Evolutionary conservation across 2,329 filamentous ascomycete genomes (phyloP).

Genomic region (Venturia asperata): DNA sequence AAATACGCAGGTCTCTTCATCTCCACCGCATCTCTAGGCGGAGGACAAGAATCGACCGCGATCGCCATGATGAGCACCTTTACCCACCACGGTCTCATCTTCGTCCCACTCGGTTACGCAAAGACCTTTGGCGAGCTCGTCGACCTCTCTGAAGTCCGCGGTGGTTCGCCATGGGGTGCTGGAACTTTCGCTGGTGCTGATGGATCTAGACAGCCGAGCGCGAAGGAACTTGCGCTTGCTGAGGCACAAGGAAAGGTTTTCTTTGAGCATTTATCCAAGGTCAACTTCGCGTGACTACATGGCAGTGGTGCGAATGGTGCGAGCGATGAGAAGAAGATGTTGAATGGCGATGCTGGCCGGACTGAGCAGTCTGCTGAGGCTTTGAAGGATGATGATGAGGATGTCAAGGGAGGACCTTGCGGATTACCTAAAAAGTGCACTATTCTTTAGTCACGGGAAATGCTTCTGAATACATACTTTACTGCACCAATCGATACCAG

Average conservation of each 20-base stretch:
- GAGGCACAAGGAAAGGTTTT: slow-evolving; percentile 77
- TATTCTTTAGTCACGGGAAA: slow-evolving; percentile 45
- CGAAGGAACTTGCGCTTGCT: slow-evolving; percentile 72
- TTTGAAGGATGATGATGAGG: slow-evolving; percentile 37
- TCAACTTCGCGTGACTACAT: slow-evolving; percentile 14
- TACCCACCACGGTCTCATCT: slow-evolving; percentile 89
- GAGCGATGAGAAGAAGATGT: slow-evolving; percentile 23
- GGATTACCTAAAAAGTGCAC: slow-evolving; percentile 69
- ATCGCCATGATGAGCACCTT: slow-evolving; percentile 77
- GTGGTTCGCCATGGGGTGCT: slow-evolving; percentile 86
- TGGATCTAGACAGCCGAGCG: slow-evolving; percentile 73
- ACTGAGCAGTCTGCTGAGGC: slow-evolving; percentile 24
- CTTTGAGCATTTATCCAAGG: slow-evolving; percentile 68
- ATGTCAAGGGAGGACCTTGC: slow-evolving; percentile 60
- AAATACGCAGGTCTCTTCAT: slow-evolving; percentile 91
- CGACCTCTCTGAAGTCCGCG: slow-evolving; percentile 72
- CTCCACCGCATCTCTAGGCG: slow-evolving; percentile 74
- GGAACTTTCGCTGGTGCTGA: slow-evolving; percentile 76
- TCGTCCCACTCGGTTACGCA: slow-evolving; percentile 90
- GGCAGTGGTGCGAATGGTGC: slow-evolving; percentile 20
- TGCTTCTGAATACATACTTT: background rate
- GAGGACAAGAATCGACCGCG: slow-evolving; percentile 87
- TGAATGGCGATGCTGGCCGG: slow-evolving; percentile 20
- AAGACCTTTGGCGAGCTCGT: slow-evolving; percentile 63
- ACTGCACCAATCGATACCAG: no score